A percentile compares a stretch with the other conserved stretches of the same genome.
Conservation (phyloP, 2,329 filamentous ascomycete genomes). For the Sporothrix schenckii region DNA sequence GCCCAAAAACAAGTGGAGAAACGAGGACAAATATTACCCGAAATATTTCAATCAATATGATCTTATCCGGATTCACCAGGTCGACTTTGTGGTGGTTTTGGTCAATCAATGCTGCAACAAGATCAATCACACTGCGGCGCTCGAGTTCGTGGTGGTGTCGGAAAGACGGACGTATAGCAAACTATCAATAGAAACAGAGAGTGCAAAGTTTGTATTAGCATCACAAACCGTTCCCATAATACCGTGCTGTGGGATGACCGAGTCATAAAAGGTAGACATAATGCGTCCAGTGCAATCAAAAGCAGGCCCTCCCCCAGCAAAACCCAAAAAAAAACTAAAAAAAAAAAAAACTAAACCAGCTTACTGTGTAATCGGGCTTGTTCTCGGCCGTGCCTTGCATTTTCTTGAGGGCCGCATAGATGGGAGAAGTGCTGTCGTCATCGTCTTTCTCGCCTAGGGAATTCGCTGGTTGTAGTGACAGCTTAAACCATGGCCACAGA, state of each 20-base stretch:
- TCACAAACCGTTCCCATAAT: neutral
- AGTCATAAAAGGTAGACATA: too few species aligned
- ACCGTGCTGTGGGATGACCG: neutral
- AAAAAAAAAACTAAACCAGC: constrained; percentile 36
- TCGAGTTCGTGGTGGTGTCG: constrained; percentile 72
- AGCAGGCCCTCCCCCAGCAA: too few species aligned
- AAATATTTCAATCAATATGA: constrained; percentile 79
- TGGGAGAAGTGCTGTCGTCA: neutral
- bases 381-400: neutral
- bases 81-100: constrained; percentile 70
- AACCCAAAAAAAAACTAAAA: neutral
- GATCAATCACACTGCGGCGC: constrained; percentile 70
- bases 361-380: constrained; percentile 48
- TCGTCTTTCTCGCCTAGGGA: constrained; percentile 4
- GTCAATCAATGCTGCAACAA: constrained; percentile 67
- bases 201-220: neutral
- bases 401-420: neutral
- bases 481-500: constrained; percentile 63
- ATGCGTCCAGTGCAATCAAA: too few species aligned
- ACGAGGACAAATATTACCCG: constrained; percentile 57
- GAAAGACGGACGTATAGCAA: constrained; percentile 79
- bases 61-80: constrained; percentile 74
- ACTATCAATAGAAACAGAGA: constrained; percentile 52
- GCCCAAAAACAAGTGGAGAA: neutral
- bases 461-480: constrained; percentile 43